A percentile compares a stretch with the other conserved stretches of the same genome.
Evolutionary conservation across 2,329 filamentous ascomycete genomes (phyloP).

Genomic region (Penicillium sp.): DNA sequence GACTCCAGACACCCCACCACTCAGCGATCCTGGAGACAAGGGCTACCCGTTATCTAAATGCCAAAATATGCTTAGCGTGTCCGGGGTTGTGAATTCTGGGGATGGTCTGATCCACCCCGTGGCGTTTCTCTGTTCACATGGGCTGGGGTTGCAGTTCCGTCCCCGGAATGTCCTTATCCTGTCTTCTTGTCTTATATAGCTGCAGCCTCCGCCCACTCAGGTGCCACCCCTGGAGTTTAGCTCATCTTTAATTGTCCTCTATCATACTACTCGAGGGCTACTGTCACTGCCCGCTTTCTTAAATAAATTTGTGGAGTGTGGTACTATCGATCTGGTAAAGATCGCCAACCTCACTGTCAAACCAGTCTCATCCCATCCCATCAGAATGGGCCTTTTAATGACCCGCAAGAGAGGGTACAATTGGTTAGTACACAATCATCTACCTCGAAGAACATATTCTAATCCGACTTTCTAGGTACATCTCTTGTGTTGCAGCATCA

Average conservation of each 20-base stretch:
- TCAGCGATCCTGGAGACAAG: conserved; percentile 24
- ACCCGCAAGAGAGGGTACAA: conserved; percentile 34
- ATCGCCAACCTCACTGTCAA: not conserved
- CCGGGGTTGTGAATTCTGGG: conserved; percentile 11
- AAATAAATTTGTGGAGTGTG: not conserved
- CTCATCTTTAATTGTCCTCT: not conserved
- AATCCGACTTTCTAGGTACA: conserved; percentile 52
- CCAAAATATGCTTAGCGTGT: conserved; percentile 22
- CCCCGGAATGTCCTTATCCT: conserved; percentile 6
- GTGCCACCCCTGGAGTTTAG: not conserved
- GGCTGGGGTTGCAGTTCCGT: conserved; percentile 1
- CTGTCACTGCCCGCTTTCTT: not conserved
- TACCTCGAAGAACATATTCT: not conserved
- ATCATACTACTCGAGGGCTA: not conserved
- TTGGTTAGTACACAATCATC: conserved; percentile 23
- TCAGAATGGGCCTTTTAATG: conserved; percentile 25
- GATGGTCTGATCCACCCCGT: conserved; percentile 18
- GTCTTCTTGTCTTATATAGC: conserved; percentile 1
- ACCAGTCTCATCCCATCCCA: not conserved
- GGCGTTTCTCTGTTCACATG: conserved; percentile 11
- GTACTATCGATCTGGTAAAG: not conserved
- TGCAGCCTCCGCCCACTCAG: not conserved
- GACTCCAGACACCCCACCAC: conserved; percentile 30
- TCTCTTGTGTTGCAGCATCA: conserved; percentile 67
- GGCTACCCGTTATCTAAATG: conserved; percentile 18